These are phyloP conservation scores for Cytospora piceae DNA, from an alignment of 2,329 filamentous ascomycete species.

Conservation along the genomic window DNA sequence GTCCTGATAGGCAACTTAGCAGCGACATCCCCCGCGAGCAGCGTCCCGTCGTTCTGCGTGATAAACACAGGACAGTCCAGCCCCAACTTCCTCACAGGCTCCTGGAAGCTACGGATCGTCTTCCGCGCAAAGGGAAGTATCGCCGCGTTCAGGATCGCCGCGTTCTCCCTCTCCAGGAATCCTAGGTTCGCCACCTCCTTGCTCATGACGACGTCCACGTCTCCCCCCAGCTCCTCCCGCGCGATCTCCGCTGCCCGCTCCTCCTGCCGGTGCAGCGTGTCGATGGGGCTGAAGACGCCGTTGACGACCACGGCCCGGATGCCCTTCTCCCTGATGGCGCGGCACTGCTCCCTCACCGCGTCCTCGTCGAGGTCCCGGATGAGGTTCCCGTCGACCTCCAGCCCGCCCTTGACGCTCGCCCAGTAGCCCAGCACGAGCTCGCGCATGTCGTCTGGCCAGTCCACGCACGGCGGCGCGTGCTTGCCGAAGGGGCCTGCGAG, in stretches of 20 bases:
- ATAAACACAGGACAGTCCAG: conserved; percentile 61
- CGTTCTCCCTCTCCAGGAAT: conserved; percentile 67
- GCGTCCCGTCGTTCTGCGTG: conserved; percentile 67
- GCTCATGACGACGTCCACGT: conserved; percentile 52
- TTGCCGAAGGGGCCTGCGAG: conserved; percentile 58
- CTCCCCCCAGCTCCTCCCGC: conserved; percentile 42
- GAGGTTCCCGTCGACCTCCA: conserved; percentile 54
- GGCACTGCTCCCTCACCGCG: conserved; percentile 46
- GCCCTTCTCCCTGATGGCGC: conserved; percentile 44
- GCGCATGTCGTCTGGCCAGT: conserved; percentile 56
- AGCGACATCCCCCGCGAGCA: conserved; percentile 57
- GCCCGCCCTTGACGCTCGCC: conserved; percentile 52
- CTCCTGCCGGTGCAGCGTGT: conserved; percentile 52
- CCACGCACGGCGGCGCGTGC: conserved; percentile 53
- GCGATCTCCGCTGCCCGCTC: conserved; percentile 51
- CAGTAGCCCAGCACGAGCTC: conserved; percentile 50
- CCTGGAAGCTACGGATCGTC: conserved; percentile 60
- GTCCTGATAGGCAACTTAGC: conserved; percentile 62
- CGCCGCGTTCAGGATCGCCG: conserved; percentile 65
- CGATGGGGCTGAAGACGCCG: conserved; percentile 58
- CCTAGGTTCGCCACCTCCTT: conserved; percentile 57
- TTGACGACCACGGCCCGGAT: conserved; percentile 53
- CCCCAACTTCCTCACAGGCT: conserved; percentile 53
- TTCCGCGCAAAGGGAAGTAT: conserved; percentile 60
- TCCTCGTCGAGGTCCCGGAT: conserved; percentile 50